Evolutionary conservation across 495 filamentous ascomycete genomes (phyloP).

Genomic region (Clohesyomyces aquaticus): DNA sequence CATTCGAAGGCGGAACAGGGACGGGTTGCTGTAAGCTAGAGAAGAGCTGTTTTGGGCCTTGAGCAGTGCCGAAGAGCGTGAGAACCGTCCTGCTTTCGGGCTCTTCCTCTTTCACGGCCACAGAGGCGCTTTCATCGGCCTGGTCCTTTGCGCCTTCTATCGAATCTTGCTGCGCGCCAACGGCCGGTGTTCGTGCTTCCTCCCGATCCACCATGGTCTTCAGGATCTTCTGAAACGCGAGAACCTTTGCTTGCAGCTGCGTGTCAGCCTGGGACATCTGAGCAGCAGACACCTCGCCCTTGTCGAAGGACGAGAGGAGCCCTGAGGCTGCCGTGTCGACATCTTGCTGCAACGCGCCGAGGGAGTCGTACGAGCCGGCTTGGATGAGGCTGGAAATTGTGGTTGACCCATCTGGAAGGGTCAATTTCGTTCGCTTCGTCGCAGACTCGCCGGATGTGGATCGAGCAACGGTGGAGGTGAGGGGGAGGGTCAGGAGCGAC

Average conservation of each 20-base stretch:
- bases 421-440: conserved; percentile 45
- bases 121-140: conserved; percentile 2
- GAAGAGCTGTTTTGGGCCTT: conserved; percentile 75
- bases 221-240: conserved; percentile 32
- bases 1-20: conserved; percentile 43
- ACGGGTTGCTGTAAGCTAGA: conserved; percentile 71
- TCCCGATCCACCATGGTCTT: conserved; percentile 25
- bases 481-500: conserved; percentile 42
- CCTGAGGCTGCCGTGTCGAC: conserved; percentile 30
- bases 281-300: neutral
- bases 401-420: conserved; percentile 16
- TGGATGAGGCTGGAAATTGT: conserved; percentile 26
- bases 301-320: conserved; percentile 17
- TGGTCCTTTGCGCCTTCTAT: conserved; percentile 5
- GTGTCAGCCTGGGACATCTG: conserved; percentile 19
- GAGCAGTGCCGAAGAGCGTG: conserved; percentile 72
- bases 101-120: conserved; percentile 8
- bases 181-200: conserved; percentile 7
- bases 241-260: conserved; percentile 17
- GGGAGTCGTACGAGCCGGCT: conserved; percentile 33
- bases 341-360: conserved; percentile 32
- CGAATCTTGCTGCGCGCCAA: neutral
- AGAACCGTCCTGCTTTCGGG: conserved; percentile 58
- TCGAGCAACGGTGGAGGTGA: conserved; percentile 16
- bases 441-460: conserved; percentile 39